Percentiles rank a stretch among this genome's conserved stretches.
Evolutionary conservation across 257 asterid genomes (phyloP).

Genomic region (Lavandula angustifolia): DNA sequence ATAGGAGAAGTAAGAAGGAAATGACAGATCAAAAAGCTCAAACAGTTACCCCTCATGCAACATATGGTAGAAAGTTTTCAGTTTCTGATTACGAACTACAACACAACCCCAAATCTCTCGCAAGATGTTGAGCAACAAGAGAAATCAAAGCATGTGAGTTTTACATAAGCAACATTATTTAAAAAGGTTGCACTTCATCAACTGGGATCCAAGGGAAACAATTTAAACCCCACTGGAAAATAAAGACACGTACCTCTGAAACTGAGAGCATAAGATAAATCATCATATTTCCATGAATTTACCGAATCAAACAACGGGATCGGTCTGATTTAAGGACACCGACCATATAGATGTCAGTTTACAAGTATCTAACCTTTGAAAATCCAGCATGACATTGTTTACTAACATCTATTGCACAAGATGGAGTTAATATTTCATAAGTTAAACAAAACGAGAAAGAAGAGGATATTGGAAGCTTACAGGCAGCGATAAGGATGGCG

Average conservation of each 20-base stretch:
- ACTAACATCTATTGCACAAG: background rate
- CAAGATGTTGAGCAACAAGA: background rate
- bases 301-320: background rate
- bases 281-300: conserved; percentile 21
- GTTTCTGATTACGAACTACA: background rate
- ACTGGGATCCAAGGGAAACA: conserved; percentile 6
- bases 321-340: conserved; percentile 4
- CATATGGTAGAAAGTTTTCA: conserved; percentile 12
- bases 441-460: conserved; percentile 5
- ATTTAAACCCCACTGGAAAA: background rate
- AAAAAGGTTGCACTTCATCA: conserved; percentile 13
- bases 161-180: conserved; percentile 3
- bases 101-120: background rate
- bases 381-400: conserved; percentile 2
- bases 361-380: conserved; percentile 20
- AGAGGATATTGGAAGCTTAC: conserved; percentile 52
- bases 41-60: conserved; percentile 6
- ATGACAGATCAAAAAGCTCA: conserved; percentile 16
- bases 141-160: background rate
- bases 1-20: background rate
- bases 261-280: background rate
- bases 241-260: background rate
- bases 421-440: no score
- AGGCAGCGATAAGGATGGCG: conserved; percentile 60
- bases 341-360: conserved; percentile 15